Conservation (phyloP, 352 stramenopile genomes). For the Pythium brachiatum region DNA sequence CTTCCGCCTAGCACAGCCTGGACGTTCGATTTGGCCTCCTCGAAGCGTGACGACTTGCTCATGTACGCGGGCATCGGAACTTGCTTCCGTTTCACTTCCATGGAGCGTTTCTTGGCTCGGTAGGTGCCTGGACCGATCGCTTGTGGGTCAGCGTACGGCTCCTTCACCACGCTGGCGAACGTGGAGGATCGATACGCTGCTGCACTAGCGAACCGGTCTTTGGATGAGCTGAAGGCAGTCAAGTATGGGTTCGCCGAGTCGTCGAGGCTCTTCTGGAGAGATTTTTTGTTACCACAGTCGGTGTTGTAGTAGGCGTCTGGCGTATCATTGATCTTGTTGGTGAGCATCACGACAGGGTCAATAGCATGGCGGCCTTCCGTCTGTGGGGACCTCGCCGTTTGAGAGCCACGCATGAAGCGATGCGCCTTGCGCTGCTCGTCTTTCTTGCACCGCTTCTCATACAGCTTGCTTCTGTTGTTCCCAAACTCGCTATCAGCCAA, state of each 20-base stretch:
- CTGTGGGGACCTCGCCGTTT: slow-evolving; percentile 28
- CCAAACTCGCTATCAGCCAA: not conserved
- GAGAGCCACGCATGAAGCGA: slow-evolving; percentile 41
- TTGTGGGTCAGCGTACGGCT: slow-evolving; percentile 60
- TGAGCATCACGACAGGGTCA: slow-evolving; percentile 38
- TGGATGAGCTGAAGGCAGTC: slow-evolving; percentile 57
- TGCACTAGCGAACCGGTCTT: slow-evolving; percentile 64
- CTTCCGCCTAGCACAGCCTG: slow-evolving; percentile 33
- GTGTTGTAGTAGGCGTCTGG: slow-evolving; percentile 65
- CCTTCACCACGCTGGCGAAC: slow-evolving; percentile 71
- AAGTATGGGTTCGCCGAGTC: slow-evolving; percentile 48
- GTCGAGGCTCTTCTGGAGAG: slow-evolving; percentile 44
- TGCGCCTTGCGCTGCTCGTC: slow-evolving; percentile 59
- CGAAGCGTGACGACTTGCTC: slow-evolving; percentile 53
- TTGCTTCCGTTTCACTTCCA: slow-evolving; percentile 62
- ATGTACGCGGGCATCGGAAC: slow-evolving; percentile 52
- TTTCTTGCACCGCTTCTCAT: slow-evolving; percentile 62
- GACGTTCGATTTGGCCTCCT: slow-evolving; percentile 55
- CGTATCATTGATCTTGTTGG: slow-evolving; percentile 44
- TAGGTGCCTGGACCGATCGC: slow-evolving; percentile 62
- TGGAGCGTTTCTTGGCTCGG: slow-evolving; percentile 48
- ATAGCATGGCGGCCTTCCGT: slow-evolving; percentile 40
- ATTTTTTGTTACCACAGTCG: slow-evolving; percentile 62
- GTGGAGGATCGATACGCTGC: slow-evolving; percentile 62
- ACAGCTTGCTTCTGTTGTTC: slow-evolving; percentile 58